A percentile compares a stretch with the other conserved stretches of the same genome.
phyloP scores from a whole-genome alignment of 768 basidiomycete species.

The Lactarius indigo region DNA sequence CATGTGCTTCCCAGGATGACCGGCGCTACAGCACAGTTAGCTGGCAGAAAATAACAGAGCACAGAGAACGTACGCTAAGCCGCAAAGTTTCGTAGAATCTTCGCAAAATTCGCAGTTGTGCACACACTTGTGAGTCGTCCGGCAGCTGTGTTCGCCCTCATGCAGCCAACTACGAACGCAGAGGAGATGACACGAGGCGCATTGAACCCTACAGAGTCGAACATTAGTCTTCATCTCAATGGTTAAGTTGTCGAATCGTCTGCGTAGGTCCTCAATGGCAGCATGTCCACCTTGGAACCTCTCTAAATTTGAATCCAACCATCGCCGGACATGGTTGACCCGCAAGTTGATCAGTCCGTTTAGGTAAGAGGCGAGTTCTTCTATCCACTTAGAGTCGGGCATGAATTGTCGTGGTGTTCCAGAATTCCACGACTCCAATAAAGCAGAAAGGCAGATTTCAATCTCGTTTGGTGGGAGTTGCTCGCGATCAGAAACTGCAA shows the following conservation, averaged over 20 bases:
- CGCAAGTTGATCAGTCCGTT: conserved; percentile 40
- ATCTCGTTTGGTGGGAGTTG: conserved; percentile 24
- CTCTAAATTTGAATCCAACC: conserved; percentile 48
- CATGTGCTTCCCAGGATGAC: conserved; percentile 55
- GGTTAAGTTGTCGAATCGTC: conserved; percentile 40
- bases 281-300: conserved; percentile 46
- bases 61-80: conserved; percentile 41
- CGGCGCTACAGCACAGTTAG: conserved; percentile 40
- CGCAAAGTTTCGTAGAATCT: conserved; percentile 40
- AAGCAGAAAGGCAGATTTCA: conserved; percentile 28
- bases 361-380: conserved; percentile 39
- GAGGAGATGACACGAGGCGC: conserved; percentile 44
- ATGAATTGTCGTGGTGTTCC: conserved; percentile 34
- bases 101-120: conserved; percentile 43
- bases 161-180: conserved; percentile 49
- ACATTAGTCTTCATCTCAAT: conserved; percentile 46
- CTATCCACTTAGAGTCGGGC: conserved; percentile 43
- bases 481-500: conserved; percentile 32
- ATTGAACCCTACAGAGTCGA: conserved; percentile 48
- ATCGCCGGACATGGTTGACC: conserved; percentile 45
- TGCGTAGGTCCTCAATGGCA: conserved; percentile 42
- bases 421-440: conserved; percentile 33
- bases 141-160: conserved; percentile 46
- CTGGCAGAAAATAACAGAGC: too few relatives aligned
- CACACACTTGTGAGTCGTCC: conserved; percentile 46